Evolutionary conservation across 1,284 basidiomycete species (phyloP).

Genomic region (Microbotryum lychnidis-dioicae): DNA sequence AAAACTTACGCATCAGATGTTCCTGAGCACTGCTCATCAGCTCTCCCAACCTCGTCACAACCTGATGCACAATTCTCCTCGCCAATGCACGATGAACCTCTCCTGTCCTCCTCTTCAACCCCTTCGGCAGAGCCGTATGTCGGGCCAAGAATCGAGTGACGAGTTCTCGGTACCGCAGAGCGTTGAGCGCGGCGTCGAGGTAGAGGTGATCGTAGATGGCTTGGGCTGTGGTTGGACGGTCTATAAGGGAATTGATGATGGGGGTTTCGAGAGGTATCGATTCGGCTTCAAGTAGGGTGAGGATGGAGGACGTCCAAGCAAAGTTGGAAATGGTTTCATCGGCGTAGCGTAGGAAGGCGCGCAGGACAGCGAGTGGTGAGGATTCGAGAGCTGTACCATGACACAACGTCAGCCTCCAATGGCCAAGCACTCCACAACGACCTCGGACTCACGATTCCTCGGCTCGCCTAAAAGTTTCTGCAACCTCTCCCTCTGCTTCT

Average conservation of each 20-base stretch:
- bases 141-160: constrained; percentile 1
- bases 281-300: neutral
- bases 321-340: neutral
- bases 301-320: neutral
- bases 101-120: no score
- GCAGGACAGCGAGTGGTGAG: neutral
- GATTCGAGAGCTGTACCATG: neutral
- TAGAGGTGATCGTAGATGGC: neutral
- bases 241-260: no score
- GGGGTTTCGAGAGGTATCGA: no score
- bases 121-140: no score
- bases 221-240: no score
- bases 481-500: neutral
- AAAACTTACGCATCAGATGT: neutral
- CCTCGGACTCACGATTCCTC: neutral
- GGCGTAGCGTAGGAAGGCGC: constrained; percentile 2
- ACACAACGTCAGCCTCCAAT: neutral
- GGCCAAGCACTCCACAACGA: neutral
- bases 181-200: neutral
- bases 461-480: neutral
- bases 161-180: constrained; percentile 1
- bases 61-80: constrained; percentile 2
- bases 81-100: no score
- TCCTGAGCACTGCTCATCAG: neutral
- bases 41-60: neutral